Evolutionary conservation across 441 rosid species (phyloP).

Genomic region (Kokia cookei): DNA sequence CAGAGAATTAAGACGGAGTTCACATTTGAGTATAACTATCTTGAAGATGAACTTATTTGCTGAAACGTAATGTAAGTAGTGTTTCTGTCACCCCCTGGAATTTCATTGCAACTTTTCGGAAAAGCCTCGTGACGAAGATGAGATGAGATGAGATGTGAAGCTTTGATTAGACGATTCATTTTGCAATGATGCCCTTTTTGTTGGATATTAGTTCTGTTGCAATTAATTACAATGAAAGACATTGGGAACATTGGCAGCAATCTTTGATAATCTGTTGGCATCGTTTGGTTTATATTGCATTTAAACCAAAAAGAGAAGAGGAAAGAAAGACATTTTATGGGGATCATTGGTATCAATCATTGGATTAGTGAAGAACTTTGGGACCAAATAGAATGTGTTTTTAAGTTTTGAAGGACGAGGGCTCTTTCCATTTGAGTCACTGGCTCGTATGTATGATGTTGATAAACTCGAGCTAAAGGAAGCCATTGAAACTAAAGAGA

Average conservation of each 20-base stretch:
- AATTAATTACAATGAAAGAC: not conserved
- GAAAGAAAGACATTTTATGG: not conserved
- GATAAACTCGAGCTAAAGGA: not conserved
- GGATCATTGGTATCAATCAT: not conserved
- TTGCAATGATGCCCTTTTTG: not conserved
- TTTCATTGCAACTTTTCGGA: not conserved
- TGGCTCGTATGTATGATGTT: not conserved
- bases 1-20: slow-evolving; percentile 94
- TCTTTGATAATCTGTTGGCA: not conserved
- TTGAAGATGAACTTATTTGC: slow-evolving; percentile 72
- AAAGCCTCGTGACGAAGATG: not conserved
- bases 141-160: not conserved
- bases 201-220: not conserved
- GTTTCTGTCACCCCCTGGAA: not conserved
- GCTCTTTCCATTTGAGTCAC: not conserved
- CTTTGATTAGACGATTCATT: not conserved
- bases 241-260: no score
- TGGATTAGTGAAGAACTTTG: not conserved
- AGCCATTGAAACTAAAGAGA: no score
- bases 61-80: not conserved
- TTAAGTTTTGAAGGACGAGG: not conserved
- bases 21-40: slow-evolving; percentile 88
- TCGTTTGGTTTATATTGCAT: not conserved
- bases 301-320: not conserved
- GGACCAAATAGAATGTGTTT: not conserved